Evolutionary conservation across 495 filamentous ascomycete genomes (phyloP), one percentile per base, ranked within the genome.

Genomic region (Daldinia grandis): DNA sequence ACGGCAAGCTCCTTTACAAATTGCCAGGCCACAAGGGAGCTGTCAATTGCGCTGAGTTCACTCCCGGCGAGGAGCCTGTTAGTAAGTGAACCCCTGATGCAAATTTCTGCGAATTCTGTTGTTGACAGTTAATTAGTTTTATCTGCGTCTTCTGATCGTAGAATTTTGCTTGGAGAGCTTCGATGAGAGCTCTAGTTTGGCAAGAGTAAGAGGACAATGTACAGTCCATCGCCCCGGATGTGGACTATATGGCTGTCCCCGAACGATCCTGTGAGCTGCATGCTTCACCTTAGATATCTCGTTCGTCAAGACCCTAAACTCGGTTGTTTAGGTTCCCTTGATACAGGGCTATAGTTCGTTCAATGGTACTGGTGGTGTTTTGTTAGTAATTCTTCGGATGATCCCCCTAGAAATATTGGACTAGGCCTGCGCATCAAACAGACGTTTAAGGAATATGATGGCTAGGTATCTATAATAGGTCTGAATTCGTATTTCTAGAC

Each of bases 21-120:
- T 83, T 99, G 55, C 95, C 95, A 0, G 95, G 95, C 0, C 95
- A 99, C 75, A 95, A 94, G 78, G 95, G 96, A 12, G 92, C 93
- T 1, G 96, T 99, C 47, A 99, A 98, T 75, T 94, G 95, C 77
- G 94, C 95, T 58, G 89, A 93, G 70, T 95, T 99, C 76, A 91
- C 92, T 35, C 93, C 95, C 1, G 88, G 88, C 44, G 79, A 78
- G 51, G 94, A 97, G 68, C 93, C 94, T 47, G 90, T 98, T 54
- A 89, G 95, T 98, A 85, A 89, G 95, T 91, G 57, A 9, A 10
- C 30, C 4, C 17, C 49, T 6, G 30, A 35, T 19, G 17, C 17
- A 62, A 27, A 5, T 56, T 31, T 8, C 7, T 27, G 1, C 14
- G 28, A 8, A 47, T 51, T 4, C 17, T 15, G 15, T 28, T 40